Percentiles rank a stretch among this genome's conserved stretches.
These are phyloP conservation scores for Rhododendron henanense DNA, from an alignment of 148 eudicot genomes.

Conservation along the genomic window DNA sequence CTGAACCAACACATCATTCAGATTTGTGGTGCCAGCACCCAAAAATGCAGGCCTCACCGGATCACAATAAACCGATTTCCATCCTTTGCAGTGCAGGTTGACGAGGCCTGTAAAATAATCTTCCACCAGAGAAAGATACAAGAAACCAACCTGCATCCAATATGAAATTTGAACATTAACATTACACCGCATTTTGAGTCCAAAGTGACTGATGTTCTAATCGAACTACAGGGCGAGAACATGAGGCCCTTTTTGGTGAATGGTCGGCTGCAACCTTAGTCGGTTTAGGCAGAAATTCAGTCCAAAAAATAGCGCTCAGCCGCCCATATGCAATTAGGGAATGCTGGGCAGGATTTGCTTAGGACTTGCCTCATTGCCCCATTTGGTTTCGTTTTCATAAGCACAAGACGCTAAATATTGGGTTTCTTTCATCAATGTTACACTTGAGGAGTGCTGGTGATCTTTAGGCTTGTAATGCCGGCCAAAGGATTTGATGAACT, in stretches of 20 bases:
- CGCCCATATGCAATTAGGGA: neutral
- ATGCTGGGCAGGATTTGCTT: neutral
- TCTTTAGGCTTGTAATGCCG: neutral
- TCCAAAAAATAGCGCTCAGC: neutral
- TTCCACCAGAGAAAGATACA: slow-evolving; percentile 42
- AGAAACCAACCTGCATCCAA: slow-evolving; percentile 46
- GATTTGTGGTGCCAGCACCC: slow-evolving; percentile 51
- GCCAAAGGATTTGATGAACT: slow-evolving; percentile 35
- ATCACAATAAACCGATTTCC: slow-evolving; percentile 48
- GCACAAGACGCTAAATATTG: slow-evolving; percentile 42
- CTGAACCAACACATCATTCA: slow-evolving; percentile 50
- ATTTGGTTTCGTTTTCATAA: slow-evolving; percentile 50
- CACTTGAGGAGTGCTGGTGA: slow-evolving; percentile 6
- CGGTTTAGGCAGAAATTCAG: neutral
- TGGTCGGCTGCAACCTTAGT: neutral
- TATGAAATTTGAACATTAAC: neutral
- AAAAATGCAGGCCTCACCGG: slow-evolving; percentile 55
- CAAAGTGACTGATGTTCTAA: neutral
- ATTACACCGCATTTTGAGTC: neutral
- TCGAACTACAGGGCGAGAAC: too few species aligned
- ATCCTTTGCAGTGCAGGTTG: slow-evolving; percentile 41
- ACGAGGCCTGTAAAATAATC: slow-evolving; percentile 45
- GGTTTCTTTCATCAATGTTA: slow-evolving; percentile 21
- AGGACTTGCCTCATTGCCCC: slow-evolving; percentile 55
- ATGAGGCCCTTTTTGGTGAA: too few species aligned